phyloP scores from a whole-genome alignment of 2,329 filamentous ascomycete species.

The Clonostachys byssicola region DNA sequence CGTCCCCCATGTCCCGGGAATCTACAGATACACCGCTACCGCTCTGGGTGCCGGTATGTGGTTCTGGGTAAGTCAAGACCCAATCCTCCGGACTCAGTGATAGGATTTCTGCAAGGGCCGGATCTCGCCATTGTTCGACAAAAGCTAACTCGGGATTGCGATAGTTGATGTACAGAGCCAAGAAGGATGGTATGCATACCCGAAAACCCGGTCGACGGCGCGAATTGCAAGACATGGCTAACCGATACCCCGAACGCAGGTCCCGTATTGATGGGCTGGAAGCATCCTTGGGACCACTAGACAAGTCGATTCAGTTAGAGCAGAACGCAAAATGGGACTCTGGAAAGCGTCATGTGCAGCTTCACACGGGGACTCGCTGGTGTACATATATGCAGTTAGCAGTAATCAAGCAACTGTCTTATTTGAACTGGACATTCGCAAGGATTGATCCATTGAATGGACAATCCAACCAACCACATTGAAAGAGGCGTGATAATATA shows the following conservation, averaged over 20 bases:
- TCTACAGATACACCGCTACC: constrained; percentile 85
- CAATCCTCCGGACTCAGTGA: neutral
- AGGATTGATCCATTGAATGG: no score
- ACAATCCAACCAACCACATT: no score
- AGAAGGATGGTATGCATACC: constrained; percentile 72
- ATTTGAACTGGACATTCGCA: no score
- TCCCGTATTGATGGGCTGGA: constrained; percentile 82
- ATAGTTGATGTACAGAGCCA: constrained; percentile 92
- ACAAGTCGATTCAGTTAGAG: constrained; percentile 5
- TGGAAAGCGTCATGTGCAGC: neutral
- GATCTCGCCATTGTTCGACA: no score
- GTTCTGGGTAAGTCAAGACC: constrained; percentile 77
- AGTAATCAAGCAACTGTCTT: no score
- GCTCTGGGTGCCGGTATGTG: constrained; percentile 94
- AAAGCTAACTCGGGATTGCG: neutral
- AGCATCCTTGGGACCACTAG: constrained; percentile 95
- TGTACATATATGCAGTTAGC: neutral
- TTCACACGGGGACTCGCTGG: neutral
- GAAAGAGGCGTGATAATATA: no score
- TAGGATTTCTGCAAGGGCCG: no score
- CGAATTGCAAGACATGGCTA: no score
- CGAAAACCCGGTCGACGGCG: no score
- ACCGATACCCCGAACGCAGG: constrained; percentile 27
- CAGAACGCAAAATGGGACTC: neutral
- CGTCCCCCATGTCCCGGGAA: constrained; percentile 43